Conservation (phyloP, 2,329 filamentous ascomycete species). For the Sporothrix brasiliensis region DNA sequence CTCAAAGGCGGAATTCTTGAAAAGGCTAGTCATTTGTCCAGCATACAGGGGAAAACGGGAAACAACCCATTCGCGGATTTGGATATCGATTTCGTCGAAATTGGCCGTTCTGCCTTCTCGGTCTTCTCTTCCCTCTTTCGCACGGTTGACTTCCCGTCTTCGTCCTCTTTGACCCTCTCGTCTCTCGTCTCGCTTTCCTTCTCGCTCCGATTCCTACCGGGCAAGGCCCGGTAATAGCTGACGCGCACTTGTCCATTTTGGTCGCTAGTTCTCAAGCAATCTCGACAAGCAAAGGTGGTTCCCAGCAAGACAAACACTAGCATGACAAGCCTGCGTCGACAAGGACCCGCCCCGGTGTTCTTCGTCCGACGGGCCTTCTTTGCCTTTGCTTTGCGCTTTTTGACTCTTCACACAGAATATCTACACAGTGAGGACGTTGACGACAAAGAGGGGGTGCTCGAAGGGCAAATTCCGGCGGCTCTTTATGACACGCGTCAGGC, state of each 20-base stretch:
- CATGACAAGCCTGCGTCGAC: background rate
- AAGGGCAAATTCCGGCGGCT: background rate
- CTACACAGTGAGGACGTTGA: too few relatives aligned
- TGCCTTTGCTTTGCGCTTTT: background rate
- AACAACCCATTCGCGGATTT: too few relatives aligned
- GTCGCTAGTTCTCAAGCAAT: slow-evolving; percentile 23
- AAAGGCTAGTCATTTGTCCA: too few relatives aligned
- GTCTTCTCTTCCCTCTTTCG: background rate
- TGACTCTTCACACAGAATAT: background rate
- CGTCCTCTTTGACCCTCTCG: background rate
- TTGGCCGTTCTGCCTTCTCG: too few relatives aligned
- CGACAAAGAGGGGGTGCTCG: background rate
- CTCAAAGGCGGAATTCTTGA: too few relatives aligned
- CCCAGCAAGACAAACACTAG: background rate
- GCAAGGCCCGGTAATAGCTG: slow-evolving; percentile 25
- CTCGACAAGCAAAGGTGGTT: slow-evolving; percentile 11
- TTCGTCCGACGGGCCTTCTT: slow-evolving; percentile 13
- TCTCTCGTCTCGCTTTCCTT: background rate
- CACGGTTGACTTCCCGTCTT: background rate
- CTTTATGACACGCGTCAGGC: slow-evolving; percentile 6
- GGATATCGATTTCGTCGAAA: too few relatives aligned
- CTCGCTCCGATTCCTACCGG: slow-evolving; percentile 30
- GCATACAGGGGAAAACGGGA: too few relatives aligned
- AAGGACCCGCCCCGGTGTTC: slow-evolving; percentile 8
- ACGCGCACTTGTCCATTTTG: slow-evolving; percentile 28